Percentiles rank a stretch among this genome's conserved stretches.
Conservation (phyloP, 2,329 filamentous ascomycete species). For the Emergomyces africanus region DNA sequence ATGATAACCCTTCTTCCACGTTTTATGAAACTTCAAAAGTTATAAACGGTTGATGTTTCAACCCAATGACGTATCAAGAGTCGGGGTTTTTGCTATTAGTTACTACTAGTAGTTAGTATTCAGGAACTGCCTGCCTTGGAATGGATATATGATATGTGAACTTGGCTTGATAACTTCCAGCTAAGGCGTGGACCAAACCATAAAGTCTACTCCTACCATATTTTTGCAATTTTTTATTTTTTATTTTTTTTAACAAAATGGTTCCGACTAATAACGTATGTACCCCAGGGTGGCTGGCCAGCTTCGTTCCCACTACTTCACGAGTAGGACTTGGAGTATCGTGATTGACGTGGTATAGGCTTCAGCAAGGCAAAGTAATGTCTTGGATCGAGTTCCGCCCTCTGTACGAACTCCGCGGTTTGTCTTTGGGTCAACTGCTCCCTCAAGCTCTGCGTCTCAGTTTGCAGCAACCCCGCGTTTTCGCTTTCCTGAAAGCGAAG, state of each 20-base stretch:
- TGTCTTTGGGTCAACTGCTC: slow-evolving; percentile 8
- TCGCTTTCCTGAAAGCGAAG: slow-evolving; percentile 4
- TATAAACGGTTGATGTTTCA: no score
- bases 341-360: background rate
- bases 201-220: no score
- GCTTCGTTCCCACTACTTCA: background rate
- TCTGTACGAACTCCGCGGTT: slow-evolving; percentile 8
- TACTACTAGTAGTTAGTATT: no score
- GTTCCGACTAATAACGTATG: background rate
- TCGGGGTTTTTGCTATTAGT: no score
- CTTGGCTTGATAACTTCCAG: background rate
- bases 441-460: slow-evolving; percentile 5
- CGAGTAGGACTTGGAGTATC: background rate
- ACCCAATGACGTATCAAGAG: no score
- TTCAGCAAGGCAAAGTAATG: background rate
- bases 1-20: no score
- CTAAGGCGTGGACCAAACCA: background rate
- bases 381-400: no score
- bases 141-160: background rate
- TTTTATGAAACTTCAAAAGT: no score
- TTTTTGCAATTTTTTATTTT: background rate
- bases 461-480: slow-evolving; percentile 13
- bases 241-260: background rate
- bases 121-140: no score
- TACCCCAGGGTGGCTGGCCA: background rate